Base-by-base conservation (phyloP, 768 basidiomycete species). In the Mycena venus region DNA sequence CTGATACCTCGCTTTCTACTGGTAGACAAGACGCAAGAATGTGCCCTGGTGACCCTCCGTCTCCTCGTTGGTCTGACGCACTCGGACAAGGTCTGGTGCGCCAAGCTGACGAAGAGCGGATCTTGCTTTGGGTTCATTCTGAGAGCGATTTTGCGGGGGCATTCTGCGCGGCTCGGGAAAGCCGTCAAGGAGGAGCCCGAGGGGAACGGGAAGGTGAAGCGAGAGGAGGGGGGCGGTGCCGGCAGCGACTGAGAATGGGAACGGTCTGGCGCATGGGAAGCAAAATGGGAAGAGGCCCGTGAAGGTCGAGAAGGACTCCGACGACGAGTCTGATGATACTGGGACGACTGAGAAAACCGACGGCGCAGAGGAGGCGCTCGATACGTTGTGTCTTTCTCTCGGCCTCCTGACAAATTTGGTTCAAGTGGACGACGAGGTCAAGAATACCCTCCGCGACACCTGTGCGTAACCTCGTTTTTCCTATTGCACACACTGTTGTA, bases 401-500 rank as follows among this genome's bases (percentile, higher is more conserved):
- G 95, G 92, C 1, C 83, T 96, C 12, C 83, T 96, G 47, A 94
- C 94, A 64, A 96, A 95, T 80, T 84, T 96, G 51, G 90, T 94
- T 0, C 93, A 95, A 78, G 84, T 84, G 7, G 84, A 87, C n/a
- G 85, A 87, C 0, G 84, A 82, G n/a, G 86, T 88, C 12, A 90
- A 89, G 53, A 80, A 86, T 42, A 76, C 84, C 3, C 80, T 91
- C 11, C 86, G 88, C 49, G 84, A 86, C 15, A 88, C 85, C 44
- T 83, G 94, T 94, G 79, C 74, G 91, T 81, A 2, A 56, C 40
- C 12, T 64, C 47, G 21, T 53, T 31, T 15, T 32, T 23, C n/a
- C n/a, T n/a, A n/a, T n/a, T 59, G 3, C 29, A 6, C 23, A 27
- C 29, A 17, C 40, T 68, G n/a, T n/a, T n/a, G n/a, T 25, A 17